These are phyloP conservation scores for Phytophthora agathidicida DNA, from an alignment of 352 stramenopile genomes.

Conservation along the genomic window DNA sequence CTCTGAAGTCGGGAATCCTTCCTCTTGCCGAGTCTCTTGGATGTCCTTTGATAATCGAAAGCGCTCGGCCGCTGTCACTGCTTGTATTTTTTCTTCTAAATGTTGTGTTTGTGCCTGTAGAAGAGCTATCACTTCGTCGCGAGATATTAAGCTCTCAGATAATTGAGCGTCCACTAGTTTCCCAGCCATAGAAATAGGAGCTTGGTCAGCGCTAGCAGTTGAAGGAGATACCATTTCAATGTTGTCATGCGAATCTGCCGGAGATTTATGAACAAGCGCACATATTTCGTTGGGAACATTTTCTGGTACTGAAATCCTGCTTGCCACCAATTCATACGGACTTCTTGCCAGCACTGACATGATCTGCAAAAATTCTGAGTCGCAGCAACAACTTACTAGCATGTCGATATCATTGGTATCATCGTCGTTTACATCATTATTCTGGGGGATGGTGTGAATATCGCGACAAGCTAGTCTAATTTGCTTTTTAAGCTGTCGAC, in stretches of 20 bases:
- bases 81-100: conserved; percentile 29
- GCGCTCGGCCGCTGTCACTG: neutral
- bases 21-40: neutral
- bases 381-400: conserved; percentile 25
- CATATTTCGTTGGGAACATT: neutral
- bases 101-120: conserved; percentile 24
- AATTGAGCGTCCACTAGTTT: neutral
- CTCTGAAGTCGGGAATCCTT: neutral
- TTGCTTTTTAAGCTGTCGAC: conserved; percentile 27
- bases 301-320: neutral
- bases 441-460: conserved; percentile 7
- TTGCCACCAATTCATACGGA: neutral
- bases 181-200: neutral
- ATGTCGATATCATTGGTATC: conserved; percentile 16
- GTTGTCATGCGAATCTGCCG: neutral
- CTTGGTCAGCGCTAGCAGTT: neutral
- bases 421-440: neutral
- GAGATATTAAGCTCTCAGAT: conserved; percentile 24
- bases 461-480: conserved; percentile 14
- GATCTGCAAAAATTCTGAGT: conserved; percentile 21
- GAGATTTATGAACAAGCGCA: neutral
- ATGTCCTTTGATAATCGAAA: neutral
- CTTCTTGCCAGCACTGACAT: conserved; percentile 18
- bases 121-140: conserved; percentile 32
- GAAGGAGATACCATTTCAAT: neutral